phyloP scores from a whole-genome alignment of 805 yeast species.

The Saccharomyces paradoxus region DNA sequence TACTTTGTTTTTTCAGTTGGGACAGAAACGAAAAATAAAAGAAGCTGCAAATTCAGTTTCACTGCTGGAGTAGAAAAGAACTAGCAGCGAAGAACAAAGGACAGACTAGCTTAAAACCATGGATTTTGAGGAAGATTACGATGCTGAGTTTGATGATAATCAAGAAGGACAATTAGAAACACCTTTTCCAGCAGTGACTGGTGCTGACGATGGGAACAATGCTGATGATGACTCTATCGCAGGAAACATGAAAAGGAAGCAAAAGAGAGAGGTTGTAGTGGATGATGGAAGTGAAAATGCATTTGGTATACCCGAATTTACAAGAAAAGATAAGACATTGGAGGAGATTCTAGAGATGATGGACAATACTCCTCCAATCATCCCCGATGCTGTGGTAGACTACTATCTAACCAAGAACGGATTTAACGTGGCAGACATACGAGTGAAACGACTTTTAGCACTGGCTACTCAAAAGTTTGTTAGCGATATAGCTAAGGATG shows the following conservation, averaged over 20 bases:
- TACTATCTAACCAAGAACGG: conserved; percentile 83
- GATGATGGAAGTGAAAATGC: conserved; percentile 26
- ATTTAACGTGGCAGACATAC: conserved; percentile 66
- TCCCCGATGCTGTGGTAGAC: conserved; percentile 94
- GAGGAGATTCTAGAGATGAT: conserved; percentile 78
- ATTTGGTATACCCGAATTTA: conserved; percentile 56
- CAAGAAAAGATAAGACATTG: conserved; percentile 72
- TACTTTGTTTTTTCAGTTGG: background rate
- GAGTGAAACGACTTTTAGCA: conserved; percentile 78
- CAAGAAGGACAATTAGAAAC: conserved; percentile 25
- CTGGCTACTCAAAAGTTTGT: conserved; percentile 94
- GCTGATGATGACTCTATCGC: conserved; percentile 3
- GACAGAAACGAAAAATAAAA: background rate
- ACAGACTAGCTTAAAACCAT: conserved; percentile 23
- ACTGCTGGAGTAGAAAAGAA: background rate
- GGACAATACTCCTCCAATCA: conserved; percentile 92
- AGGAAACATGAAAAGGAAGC: conserved; percentile 5
- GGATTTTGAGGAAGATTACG: conserved; percentile 13
- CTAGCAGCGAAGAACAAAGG: background rate
- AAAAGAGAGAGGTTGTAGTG: conserved; percentile 20
- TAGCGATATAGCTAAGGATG: conserved; percentile 91
- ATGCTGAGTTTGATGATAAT: conserved; percentile 30
- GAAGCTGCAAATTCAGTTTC: background rate
- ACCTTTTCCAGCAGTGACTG: conserved; percentile 7
- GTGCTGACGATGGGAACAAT: conserved; percentile 9